A percentile compares a stretch with the other conserved stretches of the same genome.
Evolutionary conservation across 164 flowering plant genomes (phyloP).

Genomic region (Magnolia kwangsiensis): DNA sequence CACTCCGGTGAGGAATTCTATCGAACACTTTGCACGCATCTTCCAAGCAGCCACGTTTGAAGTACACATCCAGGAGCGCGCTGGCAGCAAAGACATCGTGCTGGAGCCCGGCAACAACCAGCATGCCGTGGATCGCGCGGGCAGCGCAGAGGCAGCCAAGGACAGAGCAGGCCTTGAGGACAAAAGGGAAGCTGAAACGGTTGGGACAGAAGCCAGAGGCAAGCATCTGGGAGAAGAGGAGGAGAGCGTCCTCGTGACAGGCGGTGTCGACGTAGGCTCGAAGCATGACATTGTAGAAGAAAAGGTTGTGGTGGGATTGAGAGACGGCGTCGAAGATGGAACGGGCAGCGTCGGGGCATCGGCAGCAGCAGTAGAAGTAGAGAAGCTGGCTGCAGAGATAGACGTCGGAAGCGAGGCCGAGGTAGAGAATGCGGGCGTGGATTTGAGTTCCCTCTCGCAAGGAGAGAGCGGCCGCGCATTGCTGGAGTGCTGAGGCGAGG

Average conservation of each 20-base stretch:
- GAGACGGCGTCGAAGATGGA: conserved; percentile 12
- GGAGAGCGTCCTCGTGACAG: conserved; percentile 7
- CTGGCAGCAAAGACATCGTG: conserved; percentile 21
- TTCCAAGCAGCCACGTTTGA: conserved; percentile 16
- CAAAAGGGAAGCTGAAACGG: conserved; percentile 27
- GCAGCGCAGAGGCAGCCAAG: conserved; percentile 9
- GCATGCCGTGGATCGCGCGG: conserved; percentile 21
- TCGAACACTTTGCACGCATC: conserved; percentile 28
- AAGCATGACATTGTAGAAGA: conserved; percentile 25
- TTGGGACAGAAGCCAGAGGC: conserved; percentile 18
- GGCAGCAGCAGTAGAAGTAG: conserved; percentile 16
- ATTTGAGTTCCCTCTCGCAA: conserved; percentile 17
- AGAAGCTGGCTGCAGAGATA: conserved; percentile 28
- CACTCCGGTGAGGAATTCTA: conserved; percentile 23
- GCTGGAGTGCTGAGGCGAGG: conserved; percentile 11
- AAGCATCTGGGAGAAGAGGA: conserved; percentile 19
- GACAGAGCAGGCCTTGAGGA: conserved; percentile 20
- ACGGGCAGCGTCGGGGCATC: conserved; percentile 16
- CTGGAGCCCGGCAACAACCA: conserved; percentile 21
- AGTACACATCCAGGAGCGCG: conserved; percentile 23
- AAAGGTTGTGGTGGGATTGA: conserved; percentile 9
- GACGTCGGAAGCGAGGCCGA: conserved; percentile 18
- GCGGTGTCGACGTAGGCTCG: conserved; percentile 16
- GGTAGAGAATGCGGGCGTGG: conserved; percentile 19
- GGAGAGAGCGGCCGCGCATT: conserved; percentile 9